A percentile compares a stretch with the other conserved stretches of the same genome.
phyloP scores from a whole-genome alignment of 495 filamentous ascomycete species.

The Neurospora tetrasperma region DNA sequence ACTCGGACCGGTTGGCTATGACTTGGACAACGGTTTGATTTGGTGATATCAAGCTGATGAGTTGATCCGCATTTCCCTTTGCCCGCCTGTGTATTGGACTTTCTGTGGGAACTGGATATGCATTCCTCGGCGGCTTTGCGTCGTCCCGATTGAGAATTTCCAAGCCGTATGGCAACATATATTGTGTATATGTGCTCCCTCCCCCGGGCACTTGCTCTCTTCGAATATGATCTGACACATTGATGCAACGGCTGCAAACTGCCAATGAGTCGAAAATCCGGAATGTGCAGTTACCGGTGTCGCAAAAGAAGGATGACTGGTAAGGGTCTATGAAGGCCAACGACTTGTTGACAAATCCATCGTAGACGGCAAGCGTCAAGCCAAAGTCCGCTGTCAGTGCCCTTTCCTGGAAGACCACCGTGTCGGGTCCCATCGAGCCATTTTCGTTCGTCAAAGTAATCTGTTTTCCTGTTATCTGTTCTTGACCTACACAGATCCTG shows the following conservation, averaged over 20 bases:
- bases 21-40: no score
- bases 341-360: not conserved
- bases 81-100: not conserved
- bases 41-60: no score
- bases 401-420: not conserved
- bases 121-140: not conserved
- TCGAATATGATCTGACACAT: not conserved
- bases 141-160: not conserved
- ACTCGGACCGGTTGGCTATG: no score
- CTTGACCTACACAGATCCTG: not conserved
- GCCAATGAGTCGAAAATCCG: not conserved
- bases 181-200: not conserved
- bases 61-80: not conserved
- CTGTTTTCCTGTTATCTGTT: not conserved
- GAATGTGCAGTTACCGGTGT: not conserved
- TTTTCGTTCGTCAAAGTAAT: not conserved
- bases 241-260: not conserved
- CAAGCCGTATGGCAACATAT: not conserved
- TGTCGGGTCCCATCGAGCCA: not conserved
- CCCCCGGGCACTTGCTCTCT: not conserved
- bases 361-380: not conserved
- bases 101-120: no score
- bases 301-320: not conserved
- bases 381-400: not conserved
- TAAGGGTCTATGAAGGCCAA: not conserved